Evolutionary conservation across 2,329 filamentous ascomycete genomes (phyloP).

Genomic region (Hymenoscyphus occultus): DNA sequence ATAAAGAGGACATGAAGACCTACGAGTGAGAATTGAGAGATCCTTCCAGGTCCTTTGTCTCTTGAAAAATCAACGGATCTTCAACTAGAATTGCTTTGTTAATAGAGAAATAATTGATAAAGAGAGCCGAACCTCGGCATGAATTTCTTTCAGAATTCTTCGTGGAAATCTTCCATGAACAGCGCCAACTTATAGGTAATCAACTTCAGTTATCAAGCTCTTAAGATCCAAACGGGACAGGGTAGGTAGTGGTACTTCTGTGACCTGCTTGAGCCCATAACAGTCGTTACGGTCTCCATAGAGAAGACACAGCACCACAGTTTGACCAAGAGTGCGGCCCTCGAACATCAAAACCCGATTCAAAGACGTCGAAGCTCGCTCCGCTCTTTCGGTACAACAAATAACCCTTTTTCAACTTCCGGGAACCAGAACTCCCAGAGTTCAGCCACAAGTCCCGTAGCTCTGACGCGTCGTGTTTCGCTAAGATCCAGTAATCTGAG

Average conservation of each 20-base stretch:
- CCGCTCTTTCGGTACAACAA: not conserved
- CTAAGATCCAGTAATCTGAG: not conserved
- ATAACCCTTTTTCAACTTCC: not conserved
- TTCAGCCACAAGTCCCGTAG: not conserved
- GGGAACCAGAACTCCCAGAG: not conserved
- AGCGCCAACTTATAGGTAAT: not conserved
- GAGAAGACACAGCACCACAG: not conserved
- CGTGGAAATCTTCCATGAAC: not conserved
- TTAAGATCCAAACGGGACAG: no score
- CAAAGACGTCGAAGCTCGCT: not conserved
- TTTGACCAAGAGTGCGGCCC: not conserved
- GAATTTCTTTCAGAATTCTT: not conserved
- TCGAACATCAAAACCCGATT: not conserved
- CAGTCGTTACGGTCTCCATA: not conserved
- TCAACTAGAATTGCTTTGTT: not conserved
- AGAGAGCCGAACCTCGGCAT: not conserved
- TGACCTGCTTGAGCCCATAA: no score
- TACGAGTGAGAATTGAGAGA: not conserved
- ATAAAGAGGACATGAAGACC: not conserved
- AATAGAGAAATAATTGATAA: not conserved
- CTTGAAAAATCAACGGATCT: not conserved
- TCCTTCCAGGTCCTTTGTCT: not conserved
- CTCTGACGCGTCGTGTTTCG: not conserved
- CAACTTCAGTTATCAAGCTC: not conserved
- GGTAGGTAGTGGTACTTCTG: no score